Percentiles rank a stretch among this genome's conserved stretches.
phyloP scores from a whole-genome alignment of 1,284 basidiomycete species.

The Ceratorhiza oryzae-sativae region DNA sequence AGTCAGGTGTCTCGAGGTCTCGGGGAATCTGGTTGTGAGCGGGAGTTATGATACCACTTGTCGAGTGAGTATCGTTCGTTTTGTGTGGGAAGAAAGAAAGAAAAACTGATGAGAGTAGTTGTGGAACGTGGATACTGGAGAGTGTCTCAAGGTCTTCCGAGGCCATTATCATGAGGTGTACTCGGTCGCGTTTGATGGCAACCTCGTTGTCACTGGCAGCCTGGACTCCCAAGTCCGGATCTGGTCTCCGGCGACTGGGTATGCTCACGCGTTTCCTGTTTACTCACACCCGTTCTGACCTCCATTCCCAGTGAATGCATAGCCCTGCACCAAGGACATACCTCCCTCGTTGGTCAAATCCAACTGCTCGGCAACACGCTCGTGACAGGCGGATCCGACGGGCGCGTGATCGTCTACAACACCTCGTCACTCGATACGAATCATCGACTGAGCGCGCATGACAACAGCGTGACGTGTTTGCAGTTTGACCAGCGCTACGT shows the following conservation, averaged over 20 bases:
- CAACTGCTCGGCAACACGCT: constrained; percentile 80
- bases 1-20: constrained; percentile 89
- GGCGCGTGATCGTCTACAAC: constrained; percentile 90
- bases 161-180: constrained; percentile 96
- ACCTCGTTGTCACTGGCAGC: constrained; percentile 84
- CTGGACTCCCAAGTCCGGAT: constrained; percentile 91
- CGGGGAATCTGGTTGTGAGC: constrained; percentile 80
- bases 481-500: constrained; percentile 87
- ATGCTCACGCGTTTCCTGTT: constrained; percentile 42
- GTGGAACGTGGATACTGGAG: constrained; percentile 85
- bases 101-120: constrained; percentile 57
- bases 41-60: constrained; percentile 90
- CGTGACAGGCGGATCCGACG: constrained; percentile 92
- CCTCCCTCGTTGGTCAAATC: constrained; percentile 91
- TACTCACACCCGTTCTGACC: not conserved
- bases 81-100: not conserved
- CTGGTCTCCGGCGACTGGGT: constrained; percentile 86
- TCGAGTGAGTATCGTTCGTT: constrained; percentile 60
- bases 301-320: constrained; percentile 67
- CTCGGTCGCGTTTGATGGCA: constrained; percentile 90
- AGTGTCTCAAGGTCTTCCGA: constrained; percentile 83
- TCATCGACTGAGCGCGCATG: constrained; percentile 70
- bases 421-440: constrained; percentile 62
- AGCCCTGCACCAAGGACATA: constrained; percentile 91
- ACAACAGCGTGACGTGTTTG: constrained; percentile 88